Evolutionary conservation across 2,329 filamentous ascomycete genomes (phyloP), one percentile per base, ranked within the genome.

Genomic region (Uncinocarpus reesii): DNA sequence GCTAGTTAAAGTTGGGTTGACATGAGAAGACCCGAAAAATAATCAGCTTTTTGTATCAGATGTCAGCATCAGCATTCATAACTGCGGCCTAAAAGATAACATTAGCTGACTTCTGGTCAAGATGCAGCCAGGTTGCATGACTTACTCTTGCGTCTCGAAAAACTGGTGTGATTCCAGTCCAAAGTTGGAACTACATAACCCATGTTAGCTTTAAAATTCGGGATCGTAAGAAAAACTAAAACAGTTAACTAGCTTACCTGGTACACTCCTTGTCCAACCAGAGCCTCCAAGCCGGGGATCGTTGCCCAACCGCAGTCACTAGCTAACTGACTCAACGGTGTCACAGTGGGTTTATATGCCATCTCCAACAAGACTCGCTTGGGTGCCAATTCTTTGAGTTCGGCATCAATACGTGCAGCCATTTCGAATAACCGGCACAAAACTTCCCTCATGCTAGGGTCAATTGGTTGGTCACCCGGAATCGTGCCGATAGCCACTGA

Each of bases 331-430:
- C 96, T 95, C 56, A 95, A 67, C 6, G 83, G 78, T 3, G 92
- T 98, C 45, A 85, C 76, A 0, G 77, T 73, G 16, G 92, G 92
- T 66, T 90, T 93, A 67, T 98, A 98, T 1, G 92, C 90, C 89
- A 98, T 95, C 66, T 98, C 92, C 2, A 96, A 69, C 52, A 96
- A 68, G 10, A 92, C 77, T 55, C 43, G 62, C 54, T 60, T 62
- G 58, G 28, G 29, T 52, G 59, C 54, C 57, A 62, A 52, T 50
- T 70, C 68, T n/a, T 80, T 61, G 4, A 69, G 66, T 7, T 60
- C 60, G 50, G 62, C 57, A 45, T 53, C 47, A 11, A 23, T 29
- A 10, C 44, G 44, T 20, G 51, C 32, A 20, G 41, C 44, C 6
- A 31, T 20, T 11, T 48, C 41, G 21, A 65, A 60, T 53, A 81